Base-by-base conservation (phyloP, 805 yeast species). In the Schwanniomyces pseudopolymorphus region DNA sequence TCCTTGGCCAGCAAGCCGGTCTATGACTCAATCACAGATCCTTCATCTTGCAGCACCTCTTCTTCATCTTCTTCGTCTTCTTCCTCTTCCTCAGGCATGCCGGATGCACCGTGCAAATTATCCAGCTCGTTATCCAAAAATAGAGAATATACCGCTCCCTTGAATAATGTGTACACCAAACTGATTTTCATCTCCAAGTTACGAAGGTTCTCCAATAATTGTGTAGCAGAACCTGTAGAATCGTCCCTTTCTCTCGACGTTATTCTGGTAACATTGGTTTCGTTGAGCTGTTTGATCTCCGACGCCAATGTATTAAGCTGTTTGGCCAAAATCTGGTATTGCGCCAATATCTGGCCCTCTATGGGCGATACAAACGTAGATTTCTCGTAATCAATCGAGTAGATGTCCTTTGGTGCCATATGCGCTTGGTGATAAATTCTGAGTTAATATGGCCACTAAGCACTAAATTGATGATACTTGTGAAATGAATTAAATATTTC, bases 81-180 rank as follows among this genome's bases (percentile, higher is more conserved):
- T n/a, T n/a, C n/a, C n/a, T n/a, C n/a, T n/a, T n/a, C 47, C 17
- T 22, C 35, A 26, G 4, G 8, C n/a, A 36, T 41, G 20, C 35
- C 31, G 27, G 41, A 41, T 35, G 35, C 40, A 24, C 39, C 48
- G 21, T 41, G 33, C 21, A 33, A 41, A 38, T 36, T 49, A 31
- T 47, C 57, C 38, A 48, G 57, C 49, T 72, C 80, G 51, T 75
- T 75, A 53, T 81, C 84, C 33, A 82, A 58, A 46, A 82, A 78
- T 43, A 85, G 66, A 14, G 84, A 78, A 58, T 85, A 85, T 3
- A 85, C 88, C 3, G 89, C 85, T 4, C 87, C 84, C 52, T 84
- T 82, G 63, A 85, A 76, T 37, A 83, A 61, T 0, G 89, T 84
- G 42, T 82, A 81, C 3, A 85, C 85, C 43, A 84, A 63, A 1